Evolutionary conservation across 83 land plant species (phyloP), one percentile per base, ranked within the genome.

Genomic region (Picea abies): DNA sequence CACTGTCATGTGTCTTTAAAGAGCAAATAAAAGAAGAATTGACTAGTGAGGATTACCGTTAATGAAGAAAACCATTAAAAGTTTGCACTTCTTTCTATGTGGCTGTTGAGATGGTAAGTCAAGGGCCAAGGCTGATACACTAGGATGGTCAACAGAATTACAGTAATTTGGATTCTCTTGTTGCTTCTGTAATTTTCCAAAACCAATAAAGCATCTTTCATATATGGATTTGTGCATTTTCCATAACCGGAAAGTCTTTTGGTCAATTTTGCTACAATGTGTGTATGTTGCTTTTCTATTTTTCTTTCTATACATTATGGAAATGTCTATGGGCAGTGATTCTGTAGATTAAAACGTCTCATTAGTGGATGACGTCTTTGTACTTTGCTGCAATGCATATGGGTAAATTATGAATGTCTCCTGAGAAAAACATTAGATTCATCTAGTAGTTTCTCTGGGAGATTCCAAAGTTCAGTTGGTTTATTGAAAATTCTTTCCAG

Each of bases 281-380:
- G 14, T 11, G 3, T 52, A 16, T 14, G 20, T 6, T n/a, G 56
- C 22, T 73, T 73, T 73, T 2, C 15, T 44, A 52, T 73, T 47
- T 11, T 73, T 49, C 47, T 73, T 73, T 44, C 16, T 47, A 6
- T 73, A 8, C 1, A n/a, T 73, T 19, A 22, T 41, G 56, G 23
- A 39, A 2, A 10, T 20, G 76, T 41, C 56, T 72, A 15, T 44
- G 77, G 47, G 15, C 29, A 73, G 25, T 73, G 77, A 41, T 20
- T 44, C 58, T 44, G 25, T 44, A 44, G 22, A 47, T 35, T 10
- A 15, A 44, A 73, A n/a, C 0, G 0, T n/a, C 11, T 44, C 1
- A 52, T 20, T 73, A 23, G 58, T 20, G 47, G 39, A 73, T 73
- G 26, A 73, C n/a, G 58, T 73, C 39, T n/a, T n/a, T 73, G 77